Percentiles rank a stretch among this genome's conserved stretches.
Conservation (phyloP, 495 filamentous ascomycete genomes). For the Penicillium maclennaniae region DNA sequence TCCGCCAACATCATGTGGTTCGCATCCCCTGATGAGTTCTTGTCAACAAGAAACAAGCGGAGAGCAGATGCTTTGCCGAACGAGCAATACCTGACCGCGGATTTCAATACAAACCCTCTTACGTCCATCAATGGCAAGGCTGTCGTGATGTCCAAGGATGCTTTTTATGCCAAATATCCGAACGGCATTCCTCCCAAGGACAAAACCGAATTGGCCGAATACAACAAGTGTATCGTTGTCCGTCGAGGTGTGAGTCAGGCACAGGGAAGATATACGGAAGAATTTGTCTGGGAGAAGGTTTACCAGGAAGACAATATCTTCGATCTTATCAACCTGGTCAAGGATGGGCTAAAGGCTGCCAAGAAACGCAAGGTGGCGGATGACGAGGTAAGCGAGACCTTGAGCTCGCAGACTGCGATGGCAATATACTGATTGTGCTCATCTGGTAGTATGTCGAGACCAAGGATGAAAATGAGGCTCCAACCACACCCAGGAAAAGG, state of each 20-base stretch:
- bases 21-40: slow-evolving; percentile 82
- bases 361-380: slow-evolving; percentile 43
- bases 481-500: slow-evolving; percentile 57
- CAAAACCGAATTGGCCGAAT: slow-evolving; percentile 56
- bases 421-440: neutral
- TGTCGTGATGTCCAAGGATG: slow-evolving; percentile 64
- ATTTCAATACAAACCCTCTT: slow-evolving; percentile 82
- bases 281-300: slow-evolving; percentile 87
- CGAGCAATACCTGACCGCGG: slow-evolving; percentile 85
- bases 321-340: slow-evolving; percentile 59
- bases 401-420: neutral
- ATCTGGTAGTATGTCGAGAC: slow-evolving; percentile 32
- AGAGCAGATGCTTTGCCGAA: slow-evolving; percentile 78
- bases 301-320: slow-evolving; percentile 64
- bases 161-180: slow-evolving; percentile 67
- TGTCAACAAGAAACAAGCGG: slow-evolving; percentile 70
- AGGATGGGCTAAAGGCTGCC: slow-evolving; percentile 58
- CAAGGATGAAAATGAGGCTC: slow-evolving; percentile 46
- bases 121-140: slow-evolving; percentile 88
- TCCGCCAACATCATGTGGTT: slow-evolving; percentile 88
- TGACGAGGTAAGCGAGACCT: slow-evolving; percentile 42
- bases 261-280: slow-evolving; percentile 86
- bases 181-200: slow-evolving; percentile 68
- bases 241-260: slow-evolving; percentile 82
- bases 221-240: slow-evolving; percentile 87